Base-by-base conservation (phyloP, 164 flowering plant species). In the Taxillus chinensis region DNA sequence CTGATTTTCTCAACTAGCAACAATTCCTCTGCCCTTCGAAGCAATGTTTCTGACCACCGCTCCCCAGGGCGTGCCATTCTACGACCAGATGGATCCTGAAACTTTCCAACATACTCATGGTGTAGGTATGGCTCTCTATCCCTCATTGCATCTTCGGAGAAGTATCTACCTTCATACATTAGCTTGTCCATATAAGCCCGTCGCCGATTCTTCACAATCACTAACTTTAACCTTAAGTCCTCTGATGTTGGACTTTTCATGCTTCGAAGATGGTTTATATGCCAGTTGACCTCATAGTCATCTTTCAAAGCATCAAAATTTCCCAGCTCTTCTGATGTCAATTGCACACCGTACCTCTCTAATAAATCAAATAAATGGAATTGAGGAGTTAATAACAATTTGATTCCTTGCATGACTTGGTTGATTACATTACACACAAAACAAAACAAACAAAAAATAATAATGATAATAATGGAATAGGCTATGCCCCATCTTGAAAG, bases 81-180 rank as follows among this genome's bases (percentile, higher is more conserved):
- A 71, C 92, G 74, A 1, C 85, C 87, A 57, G 67, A 77, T 3
- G 68, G 78, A 66, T 90, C 99, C 78, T 89, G 99, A 73, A 84
- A 93, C 85, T 80, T 84, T 14, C 99, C 99, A 5, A 90, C 69
- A 79, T 77, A 86, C 73, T 90, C 95, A 57, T 89, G 96, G 64
- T 93, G 97, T 80, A 93, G 75, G 67, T 86, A 93, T 0, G 99
- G 99, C 67, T 90, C 97, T 64, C 99, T 80, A 71, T 89, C 99
- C 77, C 99, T 79, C 99, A 93, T 93, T 0, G 97, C 81, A 62
- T 93, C 96, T 76, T 93, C 99, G 0, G 99, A 93, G 67, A 93
- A 93, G 72, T 90, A 93, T 55, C 73, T 76, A 59, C 97, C 97
- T 15, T 80, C 95, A 27, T 14, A 41, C 1, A 90, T 63, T 52